Conservation (phyloP, 2,329 filamentous ascomycete species). For the Stachybotrys chartarum region DNA sequence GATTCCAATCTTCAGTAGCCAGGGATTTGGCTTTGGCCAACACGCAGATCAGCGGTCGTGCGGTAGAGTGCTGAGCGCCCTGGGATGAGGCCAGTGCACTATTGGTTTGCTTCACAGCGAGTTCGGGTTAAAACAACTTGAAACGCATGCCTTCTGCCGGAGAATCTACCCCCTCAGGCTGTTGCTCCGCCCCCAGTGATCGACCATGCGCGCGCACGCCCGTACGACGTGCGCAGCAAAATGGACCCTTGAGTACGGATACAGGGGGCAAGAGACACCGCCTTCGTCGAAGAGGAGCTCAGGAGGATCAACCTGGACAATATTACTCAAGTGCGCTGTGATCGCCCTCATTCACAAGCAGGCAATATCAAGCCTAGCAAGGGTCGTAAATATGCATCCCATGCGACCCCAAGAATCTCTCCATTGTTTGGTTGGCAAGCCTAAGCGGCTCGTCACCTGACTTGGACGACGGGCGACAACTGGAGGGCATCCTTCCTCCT, state of each 20-base stretch:
- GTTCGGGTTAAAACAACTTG: background rate
- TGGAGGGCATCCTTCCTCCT: background rate
- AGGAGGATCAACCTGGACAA: background rate
- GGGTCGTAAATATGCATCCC: background rate
- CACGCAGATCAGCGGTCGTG: background rate
- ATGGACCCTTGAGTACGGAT: background rate
- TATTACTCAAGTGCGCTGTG: background rate
- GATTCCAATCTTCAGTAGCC: background rate
- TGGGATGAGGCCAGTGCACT: background rate
- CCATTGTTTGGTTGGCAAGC: slow-evolving; percentile 1
- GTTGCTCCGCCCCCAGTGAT: background rate
- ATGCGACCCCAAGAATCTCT: background rate
- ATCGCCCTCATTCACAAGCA: background rate
- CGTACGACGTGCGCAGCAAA: background rate
- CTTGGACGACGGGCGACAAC: background rate
- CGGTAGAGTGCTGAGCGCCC: background rate
- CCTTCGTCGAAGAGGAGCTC: background rate
- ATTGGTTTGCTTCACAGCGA: background rate
- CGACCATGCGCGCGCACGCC: background rate
- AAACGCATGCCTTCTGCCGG: background rate
- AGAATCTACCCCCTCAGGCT: background rate
- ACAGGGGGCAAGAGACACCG: background rate
- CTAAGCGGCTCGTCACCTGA: slow-evolving; percentile 1
- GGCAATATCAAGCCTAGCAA: background rate
- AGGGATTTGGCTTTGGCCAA: background rate